These are phyloP conservation scores for Atkinsonella texensis DNA, from an alignment of 2,329 filamentous ascomycete genomes.

Conservation along the genomic window DNA sequence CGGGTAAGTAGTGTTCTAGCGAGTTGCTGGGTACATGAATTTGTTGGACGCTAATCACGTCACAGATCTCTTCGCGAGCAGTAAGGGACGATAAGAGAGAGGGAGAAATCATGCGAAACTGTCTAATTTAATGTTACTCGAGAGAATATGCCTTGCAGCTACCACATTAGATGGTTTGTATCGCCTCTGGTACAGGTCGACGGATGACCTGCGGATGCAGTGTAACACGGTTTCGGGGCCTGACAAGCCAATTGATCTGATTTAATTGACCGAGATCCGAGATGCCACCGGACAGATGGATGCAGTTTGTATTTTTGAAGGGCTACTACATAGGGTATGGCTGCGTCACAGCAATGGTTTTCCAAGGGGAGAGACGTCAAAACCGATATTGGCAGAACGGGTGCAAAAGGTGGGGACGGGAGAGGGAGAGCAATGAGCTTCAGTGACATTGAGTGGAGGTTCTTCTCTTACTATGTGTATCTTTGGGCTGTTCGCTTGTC, in stretches of 20 bases:
- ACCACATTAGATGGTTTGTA: neutral
- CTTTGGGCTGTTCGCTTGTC: constrained; percentile 1
- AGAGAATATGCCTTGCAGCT: neutral
- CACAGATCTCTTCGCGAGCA: constrained; percentile 26
- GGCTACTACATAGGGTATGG: neutral
- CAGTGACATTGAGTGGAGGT: neutral
- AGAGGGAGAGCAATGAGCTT: neutral
- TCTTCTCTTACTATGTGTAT: neutral
- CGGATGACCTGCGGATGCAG: neutral
- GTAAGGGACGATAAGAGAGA: constrained; percentile 23
- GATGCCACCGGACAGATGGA: neutral
- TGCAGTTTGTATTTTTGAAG: neutral
- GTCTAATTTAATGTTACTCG: neutral
- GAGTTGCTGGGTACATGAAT: neutral
- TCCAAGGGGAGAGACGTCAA: neutral
- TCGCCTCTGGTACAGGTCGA: neutral
- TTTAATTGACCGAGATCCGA: neutral
- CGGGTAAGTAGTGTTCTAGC: constrained; percentile 27
- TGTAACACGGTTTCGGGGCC: neutral
- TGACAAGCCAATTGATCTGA: neutral
- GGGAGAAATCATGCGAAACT: neutral
- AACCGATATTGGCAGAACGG: neutral
- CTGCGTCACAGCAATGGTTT: neutral
- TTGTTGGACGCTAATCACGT: constrained; percentile 14
- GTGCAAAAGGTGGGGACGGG: neutral